phyloP scores from a whole-genome alignment of 2,329 filamentous ascomycete genomes.

The Aureobasidium sp. region DNA sequence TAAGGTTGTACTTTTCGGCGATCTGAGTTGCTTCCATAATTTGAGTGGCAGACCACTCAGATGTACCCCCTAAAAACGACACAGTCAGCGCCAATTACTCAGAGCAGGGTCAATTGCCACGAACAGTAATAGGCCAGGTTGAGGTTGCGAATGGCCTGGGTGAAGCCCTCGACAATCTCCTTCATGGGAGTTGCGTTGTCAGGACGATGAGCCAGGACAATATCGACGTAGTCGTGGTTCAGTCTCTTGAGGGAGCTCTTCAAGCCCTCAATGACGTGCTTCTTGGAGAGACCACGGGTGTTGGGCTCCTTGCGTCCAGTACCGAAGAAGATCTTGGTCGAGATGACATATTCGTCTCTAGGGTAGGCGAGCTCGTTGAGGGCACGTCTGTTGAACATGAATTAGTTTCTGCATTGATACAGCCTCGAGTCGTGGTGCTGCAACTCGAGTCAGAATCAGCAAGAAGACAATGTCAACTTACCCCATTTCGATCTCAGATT shows the following conservation, averaged over 20 bases:
- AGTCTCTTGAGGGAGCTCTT: conserved; percentile 52
- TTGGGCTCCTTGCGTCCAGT: conserved; percentile 51
- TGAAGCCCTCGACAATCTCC: conserved; percentile 51
- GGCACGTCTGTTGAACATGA: conserved; percentile 21
- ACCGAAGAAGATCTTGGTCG: conserved; percentile 44
- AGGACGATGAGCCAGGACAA: conserved; percentile 54
- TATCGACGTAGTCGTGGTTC: conserved; percentile 57
- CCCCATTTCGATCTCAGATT: conserved; percentile 55
- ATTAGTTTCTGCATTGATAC: not conserved
- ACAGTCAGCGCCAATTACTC: not conserved
- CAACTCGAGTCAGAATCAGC: not conserved
- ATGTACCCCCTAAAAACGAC: conserved; percentile 43
- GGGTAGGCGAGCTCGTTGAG: conserved; percentile 42
- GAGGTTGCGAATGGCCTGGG: conserved; percentile 44
- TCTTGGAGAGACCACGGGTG: conserved; percentile 42
- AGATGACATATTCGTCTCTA: conserved; percentile 35
- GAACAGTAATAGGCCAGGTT: conserved; percentile 53
- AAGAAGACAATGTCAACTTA: conserved; percentile 18
- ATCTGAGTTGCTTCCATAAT: conserved; percentile 51
- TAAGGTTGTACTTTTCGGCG: conserved; percentile 50
- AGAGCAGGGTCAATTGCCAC: not conserved
- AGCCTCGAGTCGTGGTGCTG: not conserved
- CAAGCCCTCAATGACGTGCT: conserved; percentile 50
- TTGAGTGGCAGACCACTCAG: conserved; percentile 52
- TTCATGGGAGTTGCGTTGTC: conserved; percentile 52